Conservation (phyloP, 164 flowering plant genomes). For the Hamamelis virginiana region DNA sequence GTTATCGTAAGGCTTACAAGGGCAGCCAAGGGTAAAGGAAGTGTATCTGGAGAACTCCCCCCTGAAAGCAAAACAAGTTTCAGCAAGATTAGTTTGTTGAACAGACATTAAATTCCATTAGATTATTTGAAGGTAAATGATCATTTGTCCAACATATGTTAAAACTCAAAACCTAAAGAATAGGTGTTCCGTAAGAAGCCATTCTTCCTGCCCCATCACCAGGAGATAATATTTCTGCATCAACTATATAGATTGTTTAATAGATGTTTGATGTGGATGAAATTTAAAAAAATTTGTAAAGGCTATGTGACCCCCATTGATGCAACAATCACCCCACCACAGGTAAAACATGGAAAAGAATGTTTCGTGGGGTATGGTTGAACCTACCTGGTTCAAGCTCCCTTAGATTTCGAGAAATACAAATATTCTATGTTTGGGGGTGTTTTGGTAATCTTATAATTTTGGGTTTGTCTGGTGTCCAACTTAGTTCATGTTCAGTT, state of each 20-base stretch:
- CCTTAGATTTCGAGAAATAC: too few species aligned
- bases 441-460: too few species aligned
- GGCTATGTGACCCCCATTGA: too few species aligned
- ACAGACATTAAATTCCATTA: not conserved
- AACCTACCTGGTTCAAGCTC: too few species aligned
- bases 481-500: too few species aligned
- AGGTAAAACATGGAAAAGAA: too few species aligned
- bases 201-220: not conserved
- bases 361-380: too few species aligned
- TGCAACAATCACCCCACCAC: too few species aligned
- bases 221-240: not conserved
- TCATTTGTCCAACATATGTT: not conserved
- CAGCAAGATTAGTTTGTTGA: constrained; percentile 2
- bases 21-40: constrained; percentile 95
- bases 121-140: not conserved
- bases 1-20: constrained; percentile 94
- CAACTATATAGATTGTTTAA: not conserved
- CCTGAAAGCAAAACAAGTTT: constrained; percentile 40
- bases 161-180: not conserved
- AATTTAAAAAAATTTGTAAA: too few species aligned
- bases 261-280: too few species aligned
- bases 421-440: too few species aligned
- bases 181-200: not conserved
- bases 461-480: too few species aligned
- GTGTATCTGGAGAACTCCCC: constrained; percentile 71